Evolutionary conservation across 331 rosid species (phyloP).

Genomic region (Rhamnella rubrinervis): DNA sequence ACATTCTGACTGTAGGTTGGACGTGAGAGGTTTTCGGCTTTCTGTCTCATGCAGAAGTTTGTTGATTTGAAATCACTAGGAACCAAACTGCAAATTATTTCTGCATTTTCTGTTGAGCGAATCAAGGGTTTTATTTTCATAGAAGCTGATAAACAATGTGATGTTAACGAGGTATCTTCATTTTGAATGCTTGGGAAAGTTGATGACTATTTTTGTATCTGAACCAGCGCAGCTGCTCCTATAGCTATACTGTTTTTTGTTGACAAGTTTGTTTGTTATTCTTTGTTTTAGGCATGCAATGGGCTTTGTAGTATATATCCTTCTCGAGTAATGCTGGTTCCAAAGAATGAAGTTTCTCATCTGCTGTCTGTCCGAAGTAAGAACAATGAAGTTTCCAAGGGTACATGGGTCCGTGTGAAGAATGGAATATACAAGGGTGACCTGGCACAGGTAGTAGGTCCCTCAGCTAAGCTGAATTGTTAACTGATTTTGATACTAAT

Average conservation of each 20-base stretch:
- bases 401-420: conserved; percentile 88
- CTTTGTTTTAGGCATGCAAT: conserved; percentile 68
- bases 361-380: conserved; percentile 51
- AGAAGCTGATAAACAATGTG: conserved; percentile 79
- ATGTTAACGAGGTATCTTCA: conserved; percentile 64
- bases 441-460: conserved; percentile 69
- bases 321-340: conserved; percentile 66
- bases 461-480: conserved; percentile 13
- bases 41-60: conserved; percentile 95
- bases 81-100: conserved; percentile 63
- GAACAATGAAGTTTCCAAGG: conserved; percentile 58
- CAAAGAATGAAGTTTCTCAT: conserved; percentile 67
- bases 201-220: conserved; percentile 16
- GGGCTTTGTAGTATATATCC: conserved; percentile 74
- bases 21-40: conserved; percentile 75
- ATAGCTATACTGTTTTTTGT: neutral
- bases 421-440: conserved; percentile 93
- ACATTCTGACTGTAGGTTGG: conserved; percentile 66
- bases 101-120: conserved; percentile 87
- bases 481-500: conserved; percentile 21
- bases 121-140: conserved; percentile 75
- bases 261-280: conserved; percentile 1
- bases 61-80: conserved; percentile 72
- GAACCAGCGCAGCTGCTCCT: conserved; percentile 4
- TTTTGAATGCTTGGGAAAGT: conserved; percentile 4